Evolutionary conservation across 2,329 filamentous ascomycete species (phyloP).

Genomic region (Colletotrichum agaves): DNA sequence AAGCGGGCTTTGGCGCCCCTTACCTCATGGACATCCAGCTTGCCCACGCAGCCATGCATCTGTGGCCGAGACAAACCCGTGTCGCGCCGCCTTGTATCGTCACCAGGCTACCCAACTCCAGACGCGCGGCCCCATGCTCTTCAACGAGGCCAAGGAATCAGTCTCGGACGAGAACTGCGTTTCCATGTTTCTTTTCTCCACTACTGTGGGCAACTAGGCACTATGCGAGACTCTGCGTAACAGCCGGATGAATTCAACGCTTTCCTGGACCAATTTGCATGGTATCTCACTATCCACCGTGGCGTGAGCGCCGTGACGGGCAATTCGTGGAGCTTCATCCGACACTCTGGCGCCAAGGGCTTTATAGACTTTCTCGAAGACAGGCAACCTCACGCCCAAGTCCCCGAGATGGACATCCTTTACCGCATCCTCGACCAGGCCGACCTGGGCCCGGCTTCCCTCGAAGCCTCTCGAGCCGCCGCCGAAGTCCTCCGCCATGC

Average conservation of each 20-base stretch:
- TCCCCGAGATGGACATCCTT: constrained; percentile 44
- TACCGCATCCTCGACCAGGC: constrained; percentile 29
- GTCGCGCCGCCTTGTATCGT: constrained; percentile 40
- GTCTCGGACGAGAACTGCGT: constrained; percentile 47
- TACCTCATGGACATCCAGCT: constrained; percentile 52
- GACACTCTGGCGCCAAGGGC: constrained; percentile 47
- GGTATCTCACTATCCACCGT: constrained; percentile 55
- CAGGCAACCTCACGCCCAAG: constrained; percentile 40
- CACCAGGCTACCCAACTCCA: constrained; percentile 46
- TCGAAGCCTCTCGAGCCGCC: constrained; percentile 45
- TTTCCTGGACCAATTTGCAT: constrained; percentile 53
- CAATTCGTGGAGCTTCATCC: constrained; percentile 48
- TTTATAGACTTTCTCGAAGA: constrained; percentile 40
- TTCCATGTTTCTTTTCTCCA: constrained; percentile 57
- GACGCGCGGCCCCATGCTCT: constrained; percentile 44
- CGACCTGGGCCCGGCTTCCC: constrained; percentile 41
- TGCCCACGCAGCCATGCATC: constrained; percentile 51
- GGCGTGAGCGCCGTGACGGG: constrained; percentile 53
- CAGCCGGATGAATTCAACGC: constrained; percentile 52
- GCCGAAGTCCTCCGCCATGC: constrained; percentile 47
- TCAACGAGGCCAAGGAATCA: constrained; percentile 43
- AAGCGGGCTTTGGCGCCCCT: constrained; percentile 45
- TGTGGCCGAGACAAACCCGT: constrained; percentile 43
- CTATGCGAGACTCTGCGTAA: constrained; percentile 37
- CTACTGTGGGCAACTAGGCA: constrained; percentile 40